phyloP scores from a whole-genome alignment of 78 protist genomes.

The slime mould (Dictyostelium discoideum) region dicty_2.7 NC_007089.4:1902501-1903000 shows the following conservation, averaged over 20 bases:
- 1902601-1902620: constrained; percentile 77
- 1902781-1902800: constrained; percentile 42
- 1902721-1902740: constrained; percentile 20
- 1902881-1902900: constrained; percentile 88
- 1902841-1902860: constrained; percentile 89
- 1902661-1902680: neutral
- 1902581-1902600: constrained; percentile 76
- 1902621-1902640: constrained; percentile 82
- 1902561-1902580: constrained; percentile 60
- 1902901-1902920: constrained; percentile 92
- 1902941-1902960: constrained; percentile 79
- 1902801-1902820: constrained; percentile 42
- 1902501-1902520: constrained; percentile 17
- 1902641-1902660: constrained; percentile 49
- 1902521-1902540: constrained; percentile 16
- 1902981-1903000: constrained; percentile 78
- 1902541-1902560: constrained; percentile 28
- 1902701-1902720: neutral
- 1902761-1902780: constrained; percentile 65
- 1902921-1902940: constrained; percentile 91
- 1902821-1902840: constrained; percentile 86
- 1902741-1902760: constrained; percentile 69
- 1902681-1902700: neutral
- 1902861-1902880: constrained; percentile 84
- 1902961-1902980: constrained; percentile 62